These are phyloP conservation scores for Monosporozyma aquatica DNA, from an alignment of 805 yeast species.

Conservation along the genomic window DNA sequence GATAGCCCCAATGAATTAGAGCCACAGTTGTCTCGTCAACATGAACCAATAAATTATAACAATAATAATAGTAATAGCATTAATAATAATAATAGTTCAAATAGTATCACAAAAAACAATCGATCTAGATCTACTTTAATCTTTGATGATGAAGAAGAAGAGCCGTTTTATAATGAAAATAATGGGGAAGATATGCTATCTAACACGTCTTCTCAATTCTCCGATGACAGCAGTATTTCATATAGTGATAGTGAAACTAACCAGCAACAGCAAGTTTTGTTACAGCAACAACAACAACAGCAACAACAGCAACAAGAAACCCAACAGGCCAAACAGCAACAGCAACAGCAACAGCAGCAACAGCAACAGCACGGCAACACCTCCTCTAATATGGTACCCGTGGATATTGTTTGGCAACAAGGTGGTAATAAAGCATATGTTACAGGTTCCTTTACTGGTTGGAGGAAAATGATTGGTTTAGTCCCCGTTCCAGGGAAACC, in stretches of 20 bases:
- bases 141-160: conserved; percentile 52
- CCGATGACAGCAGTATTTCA: neutral
- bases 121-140: conserved; percentile 54
- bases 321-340: conserved; percentile 6
- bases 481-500: conserved; percentile 33
- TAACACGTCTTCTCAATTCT: conserved; percentile 5
- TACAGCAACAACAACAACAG: conserved; percentile 5
- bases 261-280: conserved; percentile 1
- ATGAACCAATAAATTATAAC: conserved; percentile 36
- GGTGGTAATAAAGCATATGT: conserved; percentile 96
- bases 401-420: conserved; percentile 84
- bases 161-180: conserved; percentile 34
- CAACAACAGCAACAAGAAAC: conserved; percentile 5
- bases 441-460: conserved; percentile 95
- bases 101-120: conserved; percentile 9
- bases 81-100: neutral
- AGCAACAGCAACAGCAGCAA: conserved; percentile 4
- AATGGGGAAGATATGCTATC: conserved; percentile 8
- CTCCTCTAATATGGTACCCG: conserved; percentile 31
- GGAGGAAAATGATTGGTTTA: conserved; percentile 95
- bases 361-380: conserved; percentile 5
- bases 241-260: conserved; percentile 16
- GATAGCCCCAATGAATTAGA: conserved; percentile 22
- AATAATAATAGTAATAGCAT: neutral
- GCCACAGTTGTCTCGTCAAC: conserved; percentile 12